Conservation (phyloP, 1,139 yeast genomes). For the Lodderomyces margitis region DNA sequence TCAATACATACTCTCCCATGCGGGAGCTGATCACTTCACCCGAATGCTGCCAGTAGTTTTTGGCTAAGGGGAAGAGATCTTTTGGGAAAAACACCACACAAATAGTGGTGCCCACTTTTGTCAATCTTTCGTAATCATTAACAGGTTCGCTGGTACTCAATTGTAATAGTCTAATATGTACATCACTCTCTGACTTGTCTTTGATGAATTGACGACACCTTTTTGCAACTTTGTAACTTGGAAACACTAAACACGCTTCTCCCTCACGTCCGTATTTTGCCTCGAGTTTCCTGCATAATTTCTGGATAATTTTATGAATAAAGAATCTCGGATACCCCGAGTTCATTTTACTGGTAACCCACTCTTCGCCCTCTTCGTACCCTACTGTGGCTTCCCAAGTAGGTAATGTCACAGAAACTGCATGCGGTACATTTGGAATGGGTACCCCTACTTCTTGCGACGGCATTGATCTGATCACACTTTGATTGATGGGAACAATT, state of each 20-base stretch:
- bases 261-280: constrained; percentile 73
- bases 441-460: constrained; percentile 69
- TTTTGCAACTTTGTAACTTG: constrained; percentile 75
- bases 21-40: constrained; percentile 95
- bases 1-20: constrained; percentile 78
- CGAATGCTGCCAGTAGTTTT: constrained; percentile 92
- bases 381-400: constrained; percentile 93
- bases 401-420: constrained; percentile 90
- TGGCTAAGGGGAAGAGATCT: constrained; percentile 58
- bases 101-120: constrained; percentile 61
- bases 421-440: constrained; percentile 89
- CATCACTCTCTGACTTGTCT: constrained; percentile 26
- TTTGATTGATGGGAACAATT: no score
- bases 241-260: constrained; percentile 72
- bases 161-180: constrained; percentile 66
- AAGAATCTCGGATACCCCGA: constrained; percentile 91
- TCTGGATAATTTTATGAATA: constrained; percentile 70
- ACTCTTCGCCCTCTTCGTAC: constrained; percentile 84
- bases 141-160: constrained; percentile 71
- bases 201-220: constrained; percentile 79
- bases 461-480: constrained; percentile 14
- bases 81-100: constrained; percentile 76
- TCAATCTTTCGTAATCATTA: constrained; percentile 55
- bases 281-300: constrained; percentile 50
- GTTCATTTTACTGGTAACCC: constrained; percentile 78